Evolutionary conservation across 2,329 filamentous ascomycete genomes (phyloP), one percentile per base, ranked within the genome.

Genomic region (Xylaria multiplex): DNA sequence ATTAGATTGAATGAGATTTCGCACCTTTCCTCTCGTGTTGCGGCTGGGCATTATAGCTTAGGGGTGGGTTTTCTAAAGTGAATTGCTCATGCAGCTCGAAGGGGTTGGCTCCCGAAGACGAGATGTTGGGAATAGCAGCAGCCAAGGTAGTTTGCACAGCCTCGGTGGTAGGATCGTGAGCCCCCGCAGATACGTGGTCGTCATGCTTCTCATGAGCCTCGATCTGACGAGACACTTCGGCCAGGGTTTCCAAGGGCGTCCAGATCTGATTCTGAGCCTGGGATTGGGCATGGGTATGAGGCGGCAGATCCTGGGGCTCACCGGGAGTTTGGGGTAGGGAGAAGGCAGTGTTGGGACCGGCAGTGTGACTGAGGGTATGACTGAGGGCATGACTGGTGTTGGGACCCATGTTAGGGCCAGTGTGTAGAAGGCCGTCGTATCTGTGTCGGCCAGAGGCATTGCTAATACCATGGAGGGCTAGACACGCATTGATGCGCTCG

Each of bases 171-270:
- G 70, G 65, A 56, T 72, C 70, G 43, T 72, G 70, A 8, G 62
- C 49, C 13, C 40, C 63, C 0, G 45, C 24, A 11, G 66, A 52
- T 14, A 59, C 52, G 66, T 85, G 79, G 63, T 82, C 82, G 71
- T 86, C 85, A 59, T 83, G 85, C 74, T 88, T 88, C 73, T 89
- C 85, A 66, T 83, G 86, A 16, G 88, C 82, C 71, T 91, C 91
- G 64, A 96, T 87, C 77, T 92, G 92, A 57, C 93, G 87, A 56
- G 93, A 96, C 0, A 94, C 93, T 79, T 97, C 93, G 37, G 93
- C 93, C 24, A 97, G 84, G 5, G 93, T 93, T 76, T 96, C 92
- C 43, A 97, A 83, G 1, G 92, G 92, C 67, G 92, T 93, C 84
- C 93, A 93, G 70, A 77, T 75, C 64, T 78, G 74, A 1, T 84